Evolutionary conservation across 2,329 filamentous ascomycete species (phyloP), one percentile per base, ranked within the genome.

Genomic region (Ophiocordyceps sinensis): DNA sequence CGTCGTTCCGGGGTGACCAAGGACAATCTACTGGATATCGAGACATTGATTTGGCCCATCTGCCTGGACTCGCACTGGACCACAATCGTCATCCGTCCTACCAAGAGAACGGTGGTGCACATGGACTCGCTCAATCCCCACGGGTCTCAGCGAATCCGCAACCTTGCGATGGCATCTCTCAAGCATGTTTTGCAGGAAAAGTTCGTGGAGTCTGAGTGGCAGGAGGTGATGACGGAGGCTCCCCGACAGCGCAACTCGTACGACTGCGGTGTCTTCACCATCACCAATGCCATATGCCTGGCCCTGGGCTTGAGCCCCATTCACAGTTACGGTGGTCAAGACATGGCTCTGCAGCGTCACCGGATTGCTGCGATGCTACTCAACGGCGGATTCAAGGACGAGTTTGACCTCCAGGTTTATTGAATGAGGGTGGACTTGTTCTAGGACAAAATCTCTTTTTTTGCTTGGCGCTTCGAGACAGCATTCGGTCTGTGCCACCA

Each of bases 231-330:
- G n/a, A 65, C 70, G 36, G 56, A 59, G 14, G 73, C 72, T 30
- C 69, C 74, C 0, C 51, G 47, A 3, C 83, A 88, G 56, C 66
- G 61, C 23, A 88, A 88, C 52, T 70, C 71, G 1, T 76, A 72
- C 52, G 84, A 88, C 54, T 88, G 84, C 49, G 84, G 84, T n/a
- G 74, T 86, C 4, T 85, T 85, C 54, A 75, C 79, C 13, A 76
- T 85, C 48, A 74, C 82, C 15, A 89, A 88, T 52, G 78, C 74
- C 14, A 70, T 85, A 38, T 82, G 77, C 42, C 51, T 77, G 30
- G 65, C 70, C 0, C 52, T 77, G 28, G 73, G 73, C 1, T 48
- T 77, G 15, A 68, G 67, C 44, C 71, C 73, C 2, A 56, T 58
- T n/a, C 59, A 64, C 42, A 55, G 56, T 4, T 77, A 82, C 43